phyloP scores from a whole-genome alignment of 176 grass and related monocot genomes.

The Melocanna baccifera region DNA sequence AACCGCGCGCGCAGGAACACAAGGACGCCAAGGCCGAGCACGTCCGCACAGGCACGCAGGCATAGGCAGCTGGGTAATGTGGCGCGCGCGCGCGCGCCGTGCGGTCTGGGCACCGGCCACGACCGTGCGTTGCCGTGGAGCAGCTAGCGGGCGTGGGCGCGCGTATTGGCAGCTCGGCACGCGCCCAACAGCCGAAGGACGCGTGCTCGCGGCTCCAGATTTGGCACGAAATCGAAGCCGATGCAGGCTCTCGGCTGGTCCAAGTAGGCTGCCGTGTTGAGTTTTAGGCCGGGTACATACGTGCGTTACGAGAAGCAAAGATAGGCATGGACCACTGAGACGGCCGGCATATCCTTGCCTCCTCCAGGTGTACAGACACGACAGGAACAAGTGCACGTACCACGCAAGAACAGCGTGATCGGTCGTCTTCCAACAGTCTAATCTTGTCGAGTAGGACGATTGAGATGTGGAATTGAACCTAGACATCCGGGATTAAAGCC shows the following conservation, averaged over 20 bases:
- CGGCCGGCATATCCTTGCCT: background rate
- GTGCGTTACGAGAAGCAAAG: background rate
- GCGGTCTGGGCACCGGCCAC: background rate
- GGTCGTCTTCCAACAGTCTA: background rate
- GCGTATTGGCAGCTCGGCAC: background rate
- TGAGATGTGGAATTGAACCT: background rate
- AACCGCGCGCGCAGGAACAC: background rate
- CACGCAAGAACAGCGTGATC: background rate
- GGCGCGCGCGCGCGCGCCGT: no score
- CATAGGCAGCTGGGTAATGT: no score
- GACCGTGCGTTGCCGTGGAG: background rate
- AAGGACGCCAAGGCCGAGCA: background rate
- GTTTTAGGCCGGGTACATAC: background rate
- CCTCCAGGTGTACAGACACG: background rate
- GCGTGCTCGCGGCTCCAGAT: background rate
- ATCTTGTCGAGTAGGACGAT: background rate
- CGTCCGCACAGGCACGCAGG: no score
- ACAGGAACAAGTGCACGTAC: background rate
- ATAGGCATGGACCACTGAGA: background rate
- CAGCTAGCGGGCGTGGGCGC: background rate
- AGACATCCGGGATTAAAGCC: background rate
- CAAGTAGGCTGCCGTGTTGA: background rate
- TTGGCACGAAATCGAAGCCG: background rate
- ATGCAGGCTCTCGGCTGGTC: background rate
- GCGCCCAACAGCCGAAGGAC: background rate